Evolutionary conservation across 2,329 filamentous ascomycete genomes (phyloP).

Genomic region (Botrytis squamosa): DNA sequence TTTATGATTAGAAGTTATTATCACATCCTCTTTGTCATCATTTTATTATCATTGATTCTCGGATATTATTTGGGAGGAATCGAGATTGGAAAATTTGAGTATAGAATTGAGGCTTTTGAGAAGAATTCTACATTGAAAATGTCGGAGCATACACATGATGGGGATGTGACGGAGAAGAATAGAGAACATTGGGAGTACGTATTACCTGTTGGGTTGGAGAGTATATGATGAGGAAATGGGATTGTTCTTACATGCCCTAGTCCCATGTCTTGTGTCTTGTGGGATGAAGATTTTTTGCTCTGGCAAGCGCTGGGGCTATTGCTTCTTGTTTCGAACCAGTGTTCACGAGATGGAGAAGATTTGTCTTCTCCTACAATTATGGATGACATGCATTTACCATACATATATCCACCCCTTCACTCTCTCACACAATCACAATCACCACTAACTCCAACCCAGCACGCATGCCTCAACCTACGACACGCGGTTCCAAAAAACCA

Average conservation of each 20-base stretch:
- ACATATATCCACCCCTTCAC: neutral
- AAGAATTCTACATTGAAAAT: neutral
- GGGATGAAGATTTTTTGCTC: neutral
- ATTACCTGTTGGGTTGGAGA: neutral
- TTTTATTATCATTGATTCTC: neutral
- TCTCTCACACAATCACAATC: neutral
- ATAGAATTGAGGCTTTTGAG: neutral
- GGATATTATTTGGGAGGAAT: neutral
- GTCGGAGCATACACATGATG: neutral
- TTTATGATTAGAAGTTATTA: neutral
- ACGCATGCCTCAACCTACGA: slow-evolving; percentile 57
- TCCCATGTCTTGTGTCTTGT: neutral
- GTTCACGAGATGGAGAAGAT: too few relatives aligned
- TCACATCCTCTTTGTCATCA: neutral
- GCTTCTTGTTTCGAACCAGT: neutral
- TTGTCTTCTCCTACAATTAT: neutral
- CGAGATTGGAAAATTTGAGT: neutral
- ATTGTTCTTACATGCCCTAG: neutral
- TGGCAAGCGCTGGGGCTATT: neutral
- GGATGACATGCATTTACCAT: too few relatives aligned
- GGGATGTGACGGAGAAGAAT: slow-evolving; percentile 41
- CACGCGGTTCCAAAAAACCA: slow-evolving; percentile 52
- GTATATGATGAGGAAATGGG: neutral
- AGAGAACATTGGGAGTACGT: slow-evolving; percentile 44
- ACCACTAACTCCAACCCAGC: slow-evolving; percentile 34